Percentiles rank a stretch among this genome's conserved stretches.
Conservation (phyloP, 805 yeast species). For the Yueomyces sinensis region DNA sequence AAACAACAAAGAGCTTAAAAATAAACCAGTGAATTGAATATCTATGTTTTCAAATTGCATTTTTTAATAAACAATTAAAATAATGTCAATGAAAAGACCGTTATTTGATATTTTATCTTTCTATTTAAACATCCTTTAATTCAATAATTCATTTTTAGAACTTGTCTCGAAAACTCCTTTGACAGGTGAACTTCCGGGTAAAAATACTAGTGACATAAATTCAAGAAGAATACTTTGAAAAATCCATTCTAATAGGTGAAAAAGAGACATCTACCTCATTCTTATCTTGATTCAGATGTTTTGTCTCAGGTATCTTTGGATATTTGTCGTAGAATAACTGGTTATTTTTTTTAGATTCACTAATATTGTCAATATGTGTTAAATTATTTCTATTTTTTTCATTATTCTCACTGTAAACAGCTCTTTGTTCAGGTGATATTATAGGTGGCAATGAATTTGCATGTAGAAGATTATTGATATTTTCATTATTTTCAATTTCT, state of each 20-base stretch:
- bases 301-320: constrained; percentile 22
- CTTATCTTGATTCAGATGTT: constrained; percentile 10
- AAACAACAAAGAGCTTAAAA: too few relatives aligned
- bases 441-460: too few relatives aligned
- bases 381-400: too few relatives aligned
- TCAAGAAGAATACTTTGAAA: constrained; percentile 13
- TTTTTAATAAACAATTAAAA: too few relatives aligned
- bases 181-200: neutral
- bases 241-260: constrained; percentile 18
- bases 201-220: neutral
- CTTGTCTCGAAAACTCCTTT: too few relatives aligned
- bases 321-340: constrained; percentile 16
- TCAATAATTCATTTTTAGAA: too few relatives aligned
- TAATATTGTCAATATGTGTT: too few relatives aligned
- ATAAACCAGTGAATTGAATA: neutral
- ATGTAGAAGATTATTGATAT: too few relatives aligned
- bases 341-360: constrained; percentile 2
- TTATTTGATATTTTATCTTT: too few relatives aligned
- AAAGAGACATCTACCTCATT: constrained; percentile 8
- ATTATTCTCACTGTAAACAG: neutral
- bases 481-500: too few relatives aligned
- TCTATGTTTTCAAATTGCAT: neutral
- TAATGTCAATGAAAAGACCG: too few relatives aligned
- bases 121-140: too few relatives aligned
- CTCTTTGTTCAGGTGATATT: neutral